phyloP scores from a whole-genome alignment of 2,329 filamentous ascomycete species.

The Fusarium sp. region DNA sequence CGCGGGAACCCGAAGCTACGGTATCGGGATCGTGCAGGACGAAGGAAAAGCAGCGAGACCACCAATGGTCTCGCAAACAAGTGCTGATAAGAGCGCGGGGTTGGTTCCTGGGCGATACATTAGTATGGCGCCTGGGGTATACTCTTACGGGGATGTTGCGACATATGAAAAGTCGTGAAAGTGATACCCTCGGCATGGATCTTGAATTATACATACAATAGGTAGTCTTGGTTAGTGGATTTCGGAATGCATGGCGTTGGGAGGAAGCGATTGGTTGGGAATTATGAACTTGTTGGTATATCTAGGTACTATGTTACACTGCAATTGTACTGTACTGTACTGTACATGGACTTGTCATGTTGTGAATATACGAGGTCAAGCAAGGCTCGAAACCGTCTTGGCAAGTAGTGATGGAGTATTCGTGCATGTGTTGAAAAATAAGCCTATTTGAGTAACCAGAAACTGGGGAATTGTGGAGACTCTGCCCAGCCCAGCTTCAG shows the following conservation, averaged over 20 bases:
- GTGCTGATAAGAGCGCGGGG: conserved; percentile 19
- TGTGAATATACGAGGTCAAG: neutral
- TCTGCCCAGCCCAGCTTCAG: neutral
- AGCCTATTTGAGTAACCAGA: neutral
- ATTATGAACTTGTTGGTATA: neutral
- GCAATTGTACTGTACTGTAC: neutral
- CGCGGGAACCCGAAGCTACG: conserved; percentile 34
- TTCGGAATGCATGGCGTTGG: conserved; percentile 32
- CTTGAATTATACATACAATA: neutral
- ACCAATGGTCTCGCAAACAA: conserved; percentile 3
- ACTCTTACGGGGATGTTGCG: conserved; percentile 41
- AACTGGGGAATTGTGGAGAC: conserved; percentile 24
- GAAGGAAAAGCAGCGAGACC: conserved; percentile 37
- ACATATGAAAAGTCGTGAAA: conserved; percentile 30
- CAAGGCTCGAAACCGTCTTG: neutral
- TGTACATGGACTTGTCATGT: neutral
- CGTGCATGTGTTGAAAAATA: neutral
- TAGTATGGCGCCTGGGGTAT: conserved; percentile 42
- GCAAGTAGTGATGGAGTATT: neutral
- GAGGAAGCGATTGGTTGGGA: conserved; percentile 16
- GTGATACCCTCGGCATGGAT: neutral
- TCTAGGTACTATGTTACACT: neutral
- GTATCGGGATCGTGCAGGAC: conserved; percentile 44
- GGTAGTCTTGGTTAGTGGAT: neutral
- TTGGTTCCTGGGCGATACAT: conserved; percentile 35